Percentiles rank a stretch among this genome's conserved stretches.
Evolutionary conservation across 768 basidiomycete species (phyloP).

Genomic region (Mycena polygramma): DNA sequence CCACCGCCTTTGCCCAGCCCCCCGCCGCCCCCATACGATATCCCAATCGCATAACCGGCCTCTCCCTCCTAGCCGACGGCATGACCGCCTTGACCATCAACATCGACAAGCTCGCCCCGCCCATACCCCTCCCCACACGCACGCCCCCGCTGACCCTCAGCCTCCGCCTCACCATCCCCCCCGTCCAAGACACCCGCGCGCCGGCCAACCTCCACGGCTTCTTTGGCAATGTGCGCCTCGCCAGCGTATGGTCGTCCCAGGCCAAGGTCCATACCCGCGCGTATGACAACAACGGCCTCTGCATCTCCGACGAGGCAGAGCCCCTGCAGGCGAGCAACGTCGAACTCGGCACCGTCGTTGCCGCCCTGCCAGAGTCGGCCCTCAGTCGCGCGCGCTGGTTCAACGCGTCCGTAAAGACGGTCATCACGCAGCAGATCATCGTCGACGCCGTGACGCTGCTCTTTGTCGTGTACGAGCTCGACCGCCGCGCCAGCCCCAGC

Average conservation of each 20-base stretch:
- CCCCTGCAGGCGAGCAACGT: conserved; percentile 63
- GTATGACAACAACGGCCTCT: conserved; percentile 60
- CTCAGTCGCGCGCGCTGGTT: conserved; percentile 79
- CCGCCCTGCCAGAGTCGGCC: conserved; percentile 75
- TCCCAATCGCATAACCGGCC: conserved; percentile 51
- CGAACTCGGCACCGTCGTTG: conserved; percentile 64
- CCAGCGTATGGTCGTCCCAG: conserved; percentile 63
- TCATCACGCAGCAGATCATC: conserved; percentile 77
- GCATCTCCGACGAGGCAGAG: conserved; percentile 66
- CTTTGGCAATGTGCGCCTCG: conserved; percentile 67
- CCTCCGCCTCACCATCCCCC: conserved; percentile 69
- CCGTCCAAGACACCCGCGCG: conserved; percentile 64
- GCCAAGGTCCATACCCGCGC: conserved; percentile 77
- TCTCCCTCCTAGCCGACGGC: conserved; percentile 75
- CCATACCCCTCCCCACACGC: conserved; percentile 50
- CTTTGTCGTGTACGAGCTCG: conserved; percentile 76
- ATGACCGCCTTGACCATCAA: conserved; percentile 75
- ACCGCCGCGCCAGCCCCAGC: conserved; percentile 62
- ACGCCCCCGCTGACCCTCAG: conserved; percentile 64
- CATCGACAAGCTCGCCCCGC: conserved; percentile 64
- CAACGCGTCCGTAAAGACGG: conserved; percentile 67
- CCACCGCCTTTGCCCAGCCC: conserved; percentile 29
- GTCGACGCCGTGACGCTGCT: conserved; percentile 75
- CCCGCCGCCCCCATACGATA: conserved; percentile 28
- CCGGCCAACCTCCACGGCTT: conserved; percentile 76